Conservation (phyloP, 495 filamentous ascomycete species). For the Penicillium egyptiacum region DNA sequence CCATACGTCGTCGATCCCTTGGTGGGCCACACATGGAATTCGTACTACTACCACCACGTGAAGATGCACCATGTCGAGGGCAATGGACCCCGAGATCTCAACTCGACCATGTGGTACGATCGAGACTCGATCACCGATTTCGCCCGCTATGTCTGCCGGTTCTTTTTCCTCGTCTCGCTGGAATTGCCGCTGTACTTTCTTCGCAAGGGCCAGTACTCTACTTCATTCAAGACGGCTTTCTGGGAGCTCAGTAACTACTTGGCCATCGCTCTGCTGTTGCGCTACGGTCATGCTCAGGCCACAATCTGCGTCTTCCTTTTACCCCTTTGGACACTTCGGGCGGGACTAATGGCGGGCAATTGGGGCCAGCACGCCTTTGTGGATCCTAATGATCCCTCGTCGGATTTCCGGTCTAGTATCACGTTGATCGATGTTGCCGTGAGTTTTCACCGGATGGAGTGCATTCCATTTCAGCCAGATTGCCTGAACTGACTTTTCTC, state of each 20-base stretch:
- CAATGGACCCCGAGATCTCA: slow-evolving; percentile 74
- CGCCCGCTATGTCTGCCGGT: slow-evolving; percentile 65
- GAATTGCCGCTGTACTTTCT: slow-evolving; percentile 74
- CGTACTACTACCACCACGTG: slow-evolving; percentile 79
- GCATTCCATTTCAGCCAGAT: not conserved
- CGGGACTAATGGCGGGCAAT: slow-evolving; percentile 70
- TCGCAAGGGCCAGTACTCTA: slow-evolving; percentile 47
- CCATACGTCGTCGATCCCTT: slow-evolving; percentile 72
- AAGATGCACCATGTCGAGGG: slow-evolving; percentile 82
- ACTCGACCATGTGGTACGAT: slow-evolving; percentile 74
- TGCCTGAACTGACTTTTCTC: slow-evolving; percentile 9
- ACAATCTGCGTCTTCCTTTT: slow-evolving; percentile 61
- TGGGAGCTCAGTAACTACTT: slow-evolving; percentile 58
- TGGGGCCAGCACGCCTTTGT: slow-evolving; percentile 76
- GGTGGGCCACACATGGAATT: slow-evolving; percentile 81
- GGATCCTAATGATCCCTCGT: slow-evolving; percentile 64
- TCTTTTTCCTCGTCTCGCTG: slow-evolving; percentile 67
- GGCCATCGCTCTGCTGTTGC: slow-evolving; percentile 45
- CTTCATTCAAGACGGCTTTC: slow-evolving; percentile 51
- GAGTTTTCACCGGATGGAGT: slow-evolving; percentile 28
- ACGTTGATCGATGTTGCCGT: slow-evolving; percentile 71
- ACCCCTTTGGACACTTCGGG: slow-evolving; percentile 57
- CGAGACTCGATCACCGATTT: slow-evolving; percentile 64
- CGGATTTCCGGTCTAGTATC: slow-evolving; percentile 68
- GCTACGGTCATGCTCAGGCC: slow-evolving; percentile 47